Evolutionary conservation across 768 basidiomycete species (phyloP).

Genomic region (Suillus spraguei): DNA sequence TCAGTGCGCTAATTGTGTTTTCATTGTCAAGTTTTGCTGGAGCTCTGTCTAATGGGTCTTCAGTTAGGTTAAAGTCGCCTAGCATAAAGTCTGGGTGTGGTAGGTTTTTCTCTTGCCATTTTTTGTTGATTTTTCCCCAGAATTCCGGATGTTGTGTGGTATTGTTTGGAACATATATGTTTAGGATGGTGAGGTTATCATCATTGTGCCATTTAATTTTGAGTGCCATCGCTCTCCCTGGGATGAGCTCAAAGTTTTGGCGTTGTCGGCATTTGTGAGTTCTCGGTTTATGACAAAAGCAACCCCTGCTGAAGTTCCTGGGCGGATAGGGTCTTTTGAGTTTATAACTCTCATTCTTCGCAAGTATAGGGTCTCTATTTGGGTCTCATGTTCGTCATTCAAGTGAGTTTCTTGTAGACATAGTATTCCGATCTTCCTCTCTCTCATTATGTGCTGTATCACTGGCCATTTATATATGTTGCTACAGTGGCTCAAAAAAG

Average conservation of each 20-base stretch:
- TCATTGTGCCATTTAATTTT: slow-evolving; percentile 22
- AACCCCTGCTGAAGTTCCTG: slow-evolving; percentile 25
- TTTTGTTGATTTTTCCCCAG: slow-evolving; percentile 21
- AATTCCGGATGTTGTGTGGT: slow-evolving; percentile 29
- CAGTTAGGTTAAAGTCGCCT: slow-evolving; percentile 46
- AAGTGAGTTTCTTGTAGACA: no score
- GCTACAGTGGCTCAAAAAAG: no score
- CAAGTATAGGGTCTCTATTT: background rate
- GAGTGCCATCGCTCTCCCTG: slow-evolving; percentile 29
- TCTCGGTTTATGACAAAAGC: slow-evolving; percentile 39
- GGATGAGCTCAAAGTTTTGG: slow-evolving; percentile 21
- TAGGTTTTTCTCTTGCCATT: no score
- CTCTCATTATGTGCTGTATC: no score
- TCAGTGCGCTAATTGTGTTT: slow-evolving; percentile 17
- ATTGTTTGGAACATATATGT: slow-evolving; percentile 40
- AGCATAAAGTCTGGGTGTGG: slow-evolving; percentile 30
- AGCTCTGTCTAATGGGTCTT: slow-evolving; percentile 39
- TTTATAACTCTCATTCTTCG: background rate
- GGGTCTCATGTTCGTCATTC: no score
- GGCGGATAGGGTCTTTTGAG: background rate
- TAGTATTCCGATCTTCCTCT: no score
- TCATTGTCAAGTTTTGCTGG: slow-evolving; percentile 27
- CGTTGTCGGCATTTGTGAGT: slow-evolving; percentile 13
- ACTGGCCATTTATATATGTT: no score
- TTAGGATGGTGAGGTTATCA: slow-evolving; percentile 28